Conservation (phyloP, 2,329 filamentous ascomycete species). For the Pezicula carpinea region DNA sequence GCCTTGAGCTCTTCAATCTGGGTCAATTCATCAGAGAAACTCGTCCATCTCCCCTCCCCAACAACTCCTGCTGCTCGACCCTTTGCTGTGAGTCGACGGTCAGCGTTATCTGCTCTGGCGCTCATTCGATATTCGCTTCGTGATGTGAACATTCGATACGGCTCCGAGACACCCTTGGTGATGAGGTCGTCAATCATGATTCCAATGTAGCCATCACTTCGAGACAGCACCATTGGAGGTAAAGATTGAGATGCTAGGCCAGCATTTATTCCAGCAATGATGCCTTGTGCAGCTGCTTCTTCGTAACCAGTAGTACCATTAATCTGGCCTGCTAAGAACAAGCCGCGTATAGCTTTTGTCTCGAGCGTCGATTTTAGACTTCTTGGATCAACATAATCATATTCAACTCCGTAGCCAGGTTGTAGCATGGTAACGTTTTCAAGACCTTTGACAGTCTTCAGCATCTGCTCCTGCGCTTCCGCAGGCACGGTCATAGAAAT, state of each 20-base stretch:
- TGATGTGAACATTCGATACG: conserved; percentile 97
- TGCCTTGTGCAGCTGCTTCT: conserved; percentile 89
- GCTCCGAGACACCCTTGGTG: conserved; percentile 94
- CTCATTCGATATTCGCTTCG: conserved; percentile 94
- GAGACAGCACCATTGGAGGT: conserved; percentile 61
- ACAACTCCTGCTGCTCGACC: conserved; percentile 76
- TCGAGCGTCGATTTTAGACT: conserved; percentile 84
- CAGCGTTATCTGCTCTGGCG: conserved; percentile 88
- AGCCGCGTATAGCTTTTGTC: conserved; percentile 82
- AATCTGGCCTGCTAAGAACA: conserved; percentile 94
- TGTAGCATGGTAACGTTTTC: conserved; percentile 91
- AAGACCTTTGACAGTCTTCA: conserved; percentile 83
- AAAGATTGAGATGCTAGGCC: conserved; percentile 71
- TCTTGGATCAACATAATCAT: conserved; percentile 95
- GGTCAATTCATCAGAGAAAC: conserved; percentile 58
- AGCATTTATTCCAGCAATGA: conserved; percentile 91
- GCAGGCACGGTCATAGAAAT: conserved; percentile 95
- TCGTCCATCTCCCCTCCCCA: conserved; percentile 70
- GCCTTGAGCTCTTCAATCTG: conserved; percentile 64
- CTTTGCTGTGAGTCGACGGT: conserved; percentile 75
- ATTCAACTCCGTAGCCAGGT: conserved; percentile 94
- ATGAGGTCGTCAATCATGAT: conserved; percentile 98
- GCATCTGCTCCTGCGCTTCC: conserved; percentile 76
- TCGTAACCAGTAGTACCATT: conserved; percentile 98
- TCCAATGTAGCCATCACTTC: conserved; percentile 92